These are phyloP conservation scores for Quercus bicolor DNA, from an alignment of 306 rosid species.

Conservation along the genomic window DNA sequence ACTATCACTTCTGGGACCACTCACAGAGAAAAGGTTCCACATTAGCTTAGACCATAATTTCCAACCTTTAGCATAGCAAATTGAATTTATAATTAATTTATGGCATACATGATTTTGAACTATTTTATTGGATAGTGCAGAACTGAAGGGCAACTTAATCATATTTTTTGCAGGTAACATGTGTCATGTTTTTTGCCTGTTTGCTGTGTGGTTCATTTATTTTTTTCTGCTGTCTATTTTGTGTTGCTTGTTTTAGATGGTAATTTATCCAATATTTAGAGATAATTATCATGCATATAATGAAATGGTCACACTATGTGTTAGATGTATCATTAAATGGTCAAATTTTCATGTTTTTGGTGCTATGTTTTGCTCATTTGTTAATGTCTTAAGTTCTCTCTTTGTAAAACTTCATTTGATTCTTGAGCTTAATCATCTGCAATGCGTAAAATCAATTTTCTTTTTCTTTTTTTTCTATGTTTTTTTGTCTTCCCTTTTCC, in stretches of 20 bases:
- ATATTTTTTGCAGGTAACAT: conserved; percentile 77
- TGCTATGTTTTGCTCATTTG: too few species aligned
- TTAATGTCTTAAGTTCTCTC: too few species aligned
- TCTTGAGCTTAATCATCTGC: too few species aligned
- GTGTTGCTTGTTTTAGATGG: background rate
- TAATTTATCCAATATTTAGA: background rate
- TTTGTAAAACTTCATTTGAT: too few species aligned
- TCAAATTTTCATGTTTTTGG: too few species aligned
- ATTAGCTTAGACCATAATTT: background rate
- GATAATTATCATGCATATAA: background rate
- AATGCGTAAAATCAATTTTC: too few species aligned
- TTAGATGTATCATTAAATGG: too few species aligned
- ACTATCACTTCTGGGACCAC: conserved; percentile 74
- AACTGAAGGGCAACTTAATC: conserved; percentile 66
- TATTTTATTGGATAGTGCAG: conserved; percentile 38
- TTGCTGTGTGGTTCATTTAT: background rate
- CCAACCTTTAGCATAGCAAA: background rate
- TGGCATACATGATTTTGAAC: too few species aligned
- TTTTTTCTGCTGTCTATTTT: background rate
- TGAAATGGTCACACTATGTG: too few species aligned
- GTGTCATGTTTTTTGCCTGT: background rate
- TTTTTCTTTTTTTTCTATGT: too few species aligned
- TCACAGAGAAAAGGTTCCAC: conserved; percentile 55
- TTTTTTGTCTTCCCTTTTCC: too few species aligned
- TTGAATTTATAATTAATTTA: too few species aligned